Conservation (phyloP, 768 basidiomycete species). For the Saitozyma sp. region DNA sequence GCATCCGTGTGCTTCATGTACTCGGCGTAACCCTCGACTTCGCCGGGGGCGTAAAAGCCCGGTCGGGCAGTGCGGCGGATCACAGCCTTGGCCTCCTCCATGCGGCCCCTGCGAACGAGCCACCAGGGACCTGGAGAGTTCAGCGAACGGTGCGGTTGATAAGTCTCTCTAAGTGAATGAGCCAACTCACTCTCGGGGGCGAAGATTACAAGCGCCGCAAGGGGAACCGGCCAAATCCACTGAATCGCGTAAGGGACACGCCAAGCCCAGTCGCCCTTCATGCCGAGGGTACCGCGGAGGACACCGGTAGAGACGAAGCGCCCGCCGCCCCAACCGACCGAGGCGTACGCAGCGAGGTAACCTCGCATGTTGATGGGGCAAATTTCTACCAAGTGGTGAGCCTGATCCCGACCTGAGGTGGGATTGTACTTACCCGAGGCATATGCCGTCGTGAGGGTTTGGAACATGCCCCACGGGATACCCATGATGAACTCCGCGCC, state of each 20-base stretch:
- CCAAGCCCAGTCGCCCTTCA: conserved; percentile 26
- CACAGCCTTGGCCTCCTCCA: conserved; percentile 19
- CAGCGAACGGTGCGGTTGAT: too few species aligned
- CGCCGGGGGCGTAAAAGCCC: conserved; percentile 5
- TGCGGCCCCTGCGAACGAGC: conserved; percentile 35
- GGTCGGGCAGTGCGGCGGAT: conserved; percentile 3
- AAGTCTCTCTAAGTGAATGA: too few species aligned
- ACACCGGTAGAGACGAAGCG: conserved; percentile 27
- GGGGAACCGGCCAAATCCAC: too few species aligned
- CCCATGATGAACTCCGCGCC: conserved; percentile 11
- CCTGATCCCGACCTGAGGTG: too few species aligned
- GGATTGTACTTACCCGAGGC: conserved; percentile 30
- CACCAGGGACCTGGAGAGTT: conserved; percentile 34
- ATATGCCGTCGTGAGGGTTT: conserved; percentile 37
- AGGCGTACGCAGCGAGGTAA: conserved; percentile 43
- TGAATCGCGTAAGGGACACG: conserved; percentile 24
- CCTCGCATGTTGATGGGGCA: conserved; percentile 46
- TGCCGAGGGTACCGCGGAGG: conserved; percentile 15
- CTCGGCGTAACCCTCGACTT: conserved; percentile 9
- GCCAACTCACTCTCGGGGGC: conserved; percentile 21
- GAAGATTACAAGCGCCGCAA: conserved; percentile 29
- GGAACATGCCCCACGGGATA: too few species aligned
- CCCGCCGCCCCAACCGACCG: conserved; percentile 41
- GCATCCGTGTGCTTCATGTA: conserved; percentile 17
- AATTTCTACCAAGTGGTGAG: conserved; percentile 39